Conservation (phyloP, 768 basidiomycete species). For the Kwoniella heveanensis region DNA sequence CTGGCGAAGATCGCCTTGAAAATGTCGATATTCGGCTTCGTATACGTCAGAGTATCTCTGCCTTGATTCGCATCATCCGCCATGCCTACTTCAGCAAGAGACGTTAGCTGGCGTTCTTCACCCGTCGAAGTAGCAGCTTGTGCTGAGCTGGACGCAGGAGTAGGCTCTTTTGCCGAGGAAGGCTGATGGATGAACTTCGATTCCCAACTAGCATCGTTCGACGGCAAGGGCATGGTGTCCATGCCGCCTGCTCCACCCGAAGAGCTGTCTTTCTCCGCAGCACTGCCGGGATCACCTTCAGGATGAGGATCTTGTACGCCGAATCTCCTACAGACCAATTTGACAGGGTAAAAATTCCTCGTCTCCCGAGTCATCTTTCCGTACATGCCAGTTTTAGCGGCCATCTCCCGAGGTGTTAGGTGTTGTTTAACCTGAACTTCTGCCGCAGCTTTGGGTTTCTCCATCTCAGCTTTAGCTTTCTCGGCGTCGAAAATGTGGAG, state of each 20-base stretch:
- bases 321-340: slow-evolving; percentile 87
- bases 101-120: slow-evolving; percentile 34
- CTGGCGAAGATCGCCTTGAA: slow-evolving; percentile 99
- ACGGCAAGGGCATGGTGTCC: slow-evolving; percentile 34
- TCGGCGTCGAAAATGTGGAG: slow-evolving; percentile 58
- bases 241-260: slow-evolving; percentile 1
- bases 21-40: slow-evolving; percentile 83
- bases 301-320: slow-evolving; percentile 85
- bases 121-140: slow-evolving; percentile 4
- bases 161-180: neutral
- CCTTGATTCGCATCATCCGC: slow-evolving; percentile 93
- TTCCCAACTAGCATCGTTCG: slow-evolving; percentile 49
- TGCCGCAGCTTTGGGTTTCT: slow-evolving; percentile 46
- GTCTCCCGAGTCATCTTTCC: slow-evolving; percentile 80
- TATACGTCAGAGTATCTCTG: slow-evolving; percentile 80
- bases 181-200: slow-evolving; percentile 48
- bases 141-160: neutral
- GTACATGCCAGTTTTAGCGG: slow-evolving; percentile 85
- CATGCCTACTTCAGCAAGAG: slow-evolving; percentile 76
- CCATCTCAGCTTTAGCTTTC: slow-evolving; percentile 55
- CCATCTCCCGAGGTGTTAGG: slow-evolving; percentile 71
- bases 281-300: slow-evolving; percentile 52
- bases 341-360: slow-evolving; percentile 76
- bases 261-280: neutral
- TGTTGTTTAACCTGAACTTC: slow-evolving; percentile 62